Conservation (phyloP, 148 eudicot genomes). For the Vaccinium corymbosum region DNA sequence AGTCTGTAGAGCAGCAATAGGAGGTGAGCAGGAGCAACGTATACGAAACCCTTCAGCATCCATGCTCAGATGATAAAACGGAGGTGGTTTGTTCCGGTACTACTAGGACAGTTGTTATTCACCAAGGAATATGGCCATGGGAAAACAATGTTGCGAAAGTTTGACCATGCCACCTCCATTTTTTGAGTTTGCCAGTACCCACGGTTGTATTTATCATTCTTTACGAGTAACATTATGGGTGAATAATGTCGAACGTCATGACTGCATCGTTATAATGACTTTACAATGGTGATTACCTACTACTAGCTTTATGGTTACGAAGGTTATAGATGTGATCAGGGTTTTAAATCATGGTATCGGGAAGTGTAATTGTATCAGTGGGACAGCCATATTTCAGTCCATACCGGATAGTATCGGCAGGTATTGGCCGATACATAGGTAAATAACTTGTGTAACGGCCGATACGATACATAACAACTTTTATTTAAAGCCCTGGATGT, state of each 20-base stretch:
- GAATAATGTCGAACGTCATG: not conserved
- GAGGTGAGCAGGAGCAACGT: not conserved
- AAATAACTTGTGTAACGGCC: too few species aligned
- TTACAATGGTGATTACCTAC: not conserved
- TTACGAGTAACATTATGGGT: not conserved
- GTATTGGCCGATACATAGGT: too few species aligned
- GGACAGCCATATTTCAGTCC: too few species aligned
- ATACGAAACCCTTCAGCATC: not conserved
- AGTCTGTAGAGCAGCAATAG: not conserved
- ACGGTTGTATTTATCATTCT: not conserved
- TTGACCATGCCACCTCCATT: constrained; percentile 1
- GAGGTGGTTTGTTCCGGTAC: not conserved
- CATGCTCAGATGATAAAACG: not conserved
- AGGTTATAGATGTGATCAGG: too few species aligned
- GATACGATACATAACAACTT: too few species aligned
- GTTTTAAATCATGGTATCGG: too few species aligned
- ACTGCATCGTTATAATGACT: not conserved
- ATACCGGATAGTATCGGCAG: too few species aligned
- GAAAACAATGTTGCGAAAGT: not conserved
- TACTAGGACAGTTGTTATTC: too few species aligned
- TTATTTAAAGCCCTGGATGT: not conserved
- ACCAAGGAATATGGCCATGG: not conserved
- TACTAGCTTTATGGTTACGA: not conserved
- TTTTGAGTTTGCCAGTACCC: not conserved
- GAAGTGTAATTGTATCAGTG: too few species aligned